Conservation (phyloP, 169 alveolate genomes). For the Plasmodium chabaudi region DNA sequence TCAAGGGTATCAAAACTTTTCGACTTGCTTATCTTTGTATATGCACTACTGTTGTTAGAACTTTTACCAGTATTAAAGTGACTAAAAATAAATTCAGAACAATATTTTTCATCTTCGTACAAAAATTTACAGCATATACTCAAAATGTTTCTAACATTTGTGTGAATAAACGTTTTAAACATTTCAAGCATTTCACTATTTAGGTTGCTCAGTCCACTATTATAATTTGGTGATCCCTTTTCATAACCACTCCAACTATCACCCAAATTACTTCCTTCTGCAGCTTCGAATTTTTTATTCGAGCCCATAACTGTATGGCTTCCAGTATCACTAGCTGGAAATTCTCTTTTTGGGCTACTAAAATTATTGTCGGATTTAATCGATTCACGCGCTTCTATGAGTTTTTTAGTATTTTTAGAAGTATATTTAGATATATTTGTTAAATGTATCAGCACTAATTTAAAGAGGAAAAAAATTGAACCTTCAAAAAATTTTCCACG, state of each 20-base stretch:
- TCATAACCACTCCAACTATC: constrained; percentile 1
- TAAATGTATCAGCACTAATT: constrained; percentile 40
- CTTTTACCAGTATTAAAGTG: neutral
- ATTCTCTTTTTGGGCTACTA: neutral
- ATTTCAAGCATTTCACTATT: constrained; percentile 15
- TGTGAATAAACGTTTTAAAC: constrained; percentile 14
- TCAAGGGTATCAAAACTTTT: neutral
- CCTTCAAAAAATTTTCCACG: constrained; percentile 16
- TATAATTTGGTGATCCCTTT: neutral
- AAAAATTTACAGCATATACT: constrained; percentile 50
- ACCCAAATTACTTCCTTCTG: constrained; percentile 1
- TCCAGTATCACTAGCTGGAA: neutral
- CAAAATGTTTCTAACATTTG: constrained; percentile 24
- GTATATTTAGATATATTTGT: neutral
- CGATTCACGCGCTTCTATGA: neutral
- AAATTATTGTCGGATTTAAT: neutral
- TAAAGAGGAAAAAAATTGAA: constrained; percentile 55
- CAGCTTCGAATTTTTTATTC: neutral
- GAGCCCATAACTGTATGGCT: neutral
- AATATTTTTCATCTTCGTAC: constrained; percentile 27
- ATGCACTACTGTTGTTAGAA: neutral
- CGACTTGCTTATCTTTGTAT: neutral
- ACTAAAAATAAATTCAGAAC: constrained; percentile 8
- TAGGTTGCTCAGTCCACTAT: neutral
- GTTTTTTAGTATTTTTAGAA: neutral